phyloP scores from a whole-genome alignment of 371 early-diverging fungal genomes.

The Mucor irregularis region DNA sequence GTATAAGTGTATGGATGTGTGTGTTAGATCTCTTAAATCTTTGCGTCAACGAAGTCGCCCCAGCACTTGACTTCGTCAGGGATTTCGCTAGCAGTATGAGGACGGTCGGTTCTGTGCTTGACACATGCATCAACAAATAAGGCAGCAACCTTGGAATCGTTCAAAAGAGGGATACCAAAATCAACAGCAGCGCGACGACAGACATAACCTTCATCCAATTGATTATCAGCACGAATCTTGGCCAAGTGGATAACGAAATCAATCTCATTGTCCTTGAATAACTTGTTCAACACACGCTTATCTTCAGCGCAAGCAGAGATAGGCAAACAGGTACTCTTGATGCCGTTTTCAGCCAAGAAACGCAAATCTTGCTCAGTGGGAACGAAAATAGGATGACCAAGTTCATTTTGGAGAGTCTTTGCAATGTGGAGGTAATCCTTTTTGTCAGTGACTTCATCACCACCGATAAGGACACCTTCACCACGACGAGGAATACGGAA shows the following conservation, averaged over 20 bases:
- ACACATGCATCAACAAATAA: slow-evolving; percentile 79
- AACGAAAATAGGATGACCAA: slow-evolving; percentile 73
- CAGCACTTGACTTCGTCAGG: slow-evolving; percentile 67
- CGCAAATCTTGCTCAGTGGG: slow-evolving; percentile 61
- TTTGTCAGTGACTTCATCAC: slow-evolving; percentile 72
- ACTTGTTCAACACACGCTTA: slow-evolving; percentile 56
- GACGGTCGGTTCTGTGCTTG: slow-evolving; percentile 41
- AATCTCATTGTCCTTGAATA: slow-evolving; percentile 62
- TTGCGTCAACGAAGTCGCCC: slow-evolving; percentile 60
- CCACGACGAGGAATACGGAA: slow-evolving; percentile 74
- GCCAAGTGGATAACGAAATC: slow-evolving; percentile 80
- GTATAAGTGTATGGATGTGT: too few relatives aligned
- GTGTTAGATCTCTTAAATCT: too few relatives aligned
- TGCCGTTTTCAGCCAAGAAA: slow-evolving; percentile 44
- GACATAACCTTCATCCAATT: slow-evolving; percentile 68
- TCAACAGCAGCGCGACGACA: slow-evolving; percentile 88
- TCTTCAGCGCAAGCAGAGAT: slow-evolving; percentile 41
- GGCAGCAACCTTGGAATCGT: slow-evolving; percentile 79
- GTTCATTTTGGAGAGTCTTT: slow-evolving; percentile 48
- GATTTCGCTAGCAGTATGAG: slow-evolving; percentile 24
- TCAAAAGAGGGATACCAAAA: slow-evolving; percentile 85
- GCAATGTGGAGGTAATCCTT: slow-evolving; percentile 72
- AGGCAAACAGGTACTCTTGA: slow-evolving; percentile 50
- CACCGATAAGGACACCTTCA: slow-evolving; percentile 68
- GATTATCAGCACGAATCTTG: slow-evolving; percentile 65